phyloP scores from a whole-genome alignment of 2,329 filamentous ascomycete species.

The Trichoderma asperellum region DNA sequence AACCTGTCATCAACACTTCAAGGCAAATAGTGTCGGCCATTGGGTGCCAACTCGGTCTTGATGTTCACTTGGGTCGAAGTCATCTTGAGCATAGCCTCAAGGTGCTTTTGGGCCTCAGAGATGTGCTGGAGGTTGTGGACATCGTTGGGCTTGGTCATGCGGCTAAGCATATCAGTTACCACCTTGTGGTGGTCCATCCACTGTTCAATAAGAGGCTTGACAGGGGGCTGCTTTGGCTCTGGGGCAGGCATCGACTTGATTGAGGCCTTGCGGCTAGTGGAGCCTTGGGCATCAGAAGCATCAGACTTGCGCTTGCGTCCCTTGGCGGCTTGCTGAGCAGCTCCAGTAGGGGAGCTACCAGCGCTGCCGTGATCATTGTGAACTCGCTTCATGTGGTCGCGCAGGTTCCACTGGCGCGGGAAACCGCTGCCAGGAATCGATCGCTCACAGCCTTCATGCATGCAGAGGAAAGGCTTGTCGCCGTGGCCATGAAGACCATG shows the following conservation, averaged over 20 bases:
- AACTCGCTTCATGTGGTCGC: constrained; percentile 96
- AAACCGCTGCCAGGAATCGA: constrained; percentile 84
- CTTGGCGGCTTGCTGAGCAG: constrained; percentile 46
- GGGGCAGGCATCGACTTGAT: constrained; percentile 46
- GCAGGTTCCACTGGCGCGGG: constrained; percentile 91
- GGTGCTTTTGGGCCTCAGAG: constrained; percentile 53
- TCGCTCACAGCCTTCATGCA: constrained; percentile 85
- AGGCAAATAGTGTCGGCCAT: constrained; percentile 35
- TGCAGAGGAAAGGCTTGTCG: constrained; percentile 88
- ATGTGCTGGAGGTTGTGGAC: constrained; percentile 59
- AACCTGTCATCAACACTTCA: constrained; percentile 37
- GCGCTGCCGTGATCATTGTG: constrained; percentile 66
- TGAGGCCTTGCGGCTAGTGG: constrained; percentile 54
- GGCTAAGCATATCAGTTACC: constrained; percentile 62
- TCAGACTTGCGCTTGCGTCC: constrained; percentile 64
- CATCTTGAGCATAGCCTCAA: constrained; percentile 58
- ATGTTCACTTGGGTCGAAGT: constrained; percentile 38
- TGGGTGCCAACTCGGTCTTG: constrained; percentile 34
- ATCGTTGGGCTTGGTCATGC: constrained; percentile 55
- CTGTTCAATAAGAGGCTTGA: constrained; percentile 53
- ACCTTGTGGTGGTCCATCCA: constrained; percentile 67
- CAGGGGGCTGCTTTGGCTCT: constrained; percentile 41
- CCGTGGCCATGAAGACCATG: constrained; percentile 95
- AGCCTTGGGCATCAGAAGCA: constrained; percentile 43
- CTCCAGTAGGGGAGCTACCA: constrained; percentile 46